Base-by-base conservation (phyloP, 2,329 filamentous ascomycete genomes). In the Venturia asperata region DNA sequence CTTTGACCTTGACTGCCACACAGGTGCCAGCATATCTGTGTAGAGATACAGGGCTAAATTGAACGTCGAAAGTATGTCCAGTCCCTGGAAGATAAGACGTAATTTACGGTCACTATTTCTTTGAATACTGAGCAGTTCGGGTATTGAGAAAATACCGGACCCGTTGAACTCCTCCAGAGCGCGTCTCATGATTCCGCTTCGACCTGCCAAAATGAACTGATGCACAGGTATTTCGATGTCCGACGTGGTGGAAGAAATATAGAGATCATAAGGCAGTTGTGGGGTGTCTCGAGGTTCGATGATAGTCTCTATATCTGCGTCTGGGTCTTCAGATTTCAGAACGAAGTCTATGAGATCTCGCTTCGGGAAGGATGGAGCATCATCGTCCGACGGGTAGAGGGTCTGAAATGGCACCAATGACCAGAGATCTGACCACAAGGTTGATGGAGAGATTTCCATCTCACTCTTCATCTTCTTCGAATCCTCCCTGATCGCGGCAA, bases 401-500 rank as follows among this genome's bases (percentile, higher is more conserved):
- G 2, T 82, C 82, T 15, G 78, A 34, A 97, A 85, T 13, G 87
- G 85, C 4, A 92, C 80, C 6, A 97, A 77, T 0, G 86, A 82
- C 39, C 83, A 81, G 4, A 96, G 68, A 69, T 96, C 89, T 41
- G 87, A 81, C 87, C 89, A 91, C 1, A 97, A 77, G 0, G 81
- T 84, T 66, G 85, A 85, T n/a, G 82, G 80, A 42, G 84, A 81
- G 41, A 96, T 82, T 11, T 80, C 77, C 45, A 96, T 86, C 68
- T 87, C 83, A 27, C 88, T 86, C 63, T 85, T 86, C 65, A 92
- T 90, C 37, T 96, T 86, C 72, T 92, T 47, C 24, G 43, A 64
- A 70, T 97, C 92, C 71, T 89, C 88, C 60, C 94, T 86, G 58
- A 96, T 84, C 3, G 91, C 92, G 42, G 91, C 90, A 78, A 93